These are phyloP conservation scores for Chalciporus chontae DNA, from an alignment of 768 basidiomycete species.

Conservation along the genomic window DNA sequence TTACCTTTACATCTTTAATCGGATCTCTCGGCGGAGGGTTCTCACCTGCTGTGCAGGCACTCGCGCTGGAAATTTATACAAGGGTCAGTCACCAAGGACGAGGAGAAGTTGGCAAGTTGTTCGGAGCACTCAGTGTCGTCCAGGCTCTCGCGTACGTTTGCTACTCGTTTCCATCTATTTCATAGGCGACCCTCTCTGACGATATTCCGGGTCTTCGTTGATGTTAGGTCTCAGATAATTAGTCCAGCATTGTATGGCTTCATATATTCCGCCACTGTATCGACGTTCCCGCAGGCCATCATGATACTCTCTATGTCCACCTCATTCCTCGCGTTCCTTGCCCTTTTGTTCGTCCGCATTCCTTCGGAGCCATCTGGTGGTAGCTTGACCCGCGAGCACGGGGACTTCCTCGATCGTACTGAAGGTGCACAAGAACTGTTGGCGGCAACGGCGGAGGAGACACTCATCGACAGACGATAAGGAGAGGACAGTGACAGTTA, in stretches of 20 bases:
- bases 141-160: conserved; percentile 58
- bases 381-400: background rate
- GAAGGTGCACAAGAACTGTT: background rate
- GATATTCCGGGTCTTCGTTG: background rate
- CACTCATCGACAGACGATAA: conserved; percentile 2
- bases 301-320: conserved; percentile 53
- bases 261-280: conserved; percentile 69
- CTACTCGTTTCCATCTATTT: background rate
- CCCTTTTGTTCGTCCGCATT: conserved; percentile 48
- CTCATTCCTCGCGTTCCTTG: conserved; percentile 39
- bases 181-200: background rate
- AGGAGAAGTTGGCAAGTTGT: conserved; percentile 67
- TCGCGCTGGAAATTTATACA: conserved; percentile 65
- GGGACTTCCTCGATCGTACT: background rate
- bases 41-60: conserved; percentile 62
- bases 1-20: conserved; percentile 47
- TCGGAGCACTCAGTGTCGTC: conserved; percentile 76
- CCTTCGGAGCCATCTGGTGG: conserved; percentile 9
- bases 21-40: conserved; percentile 62
- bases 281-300: conserved; percentile 62
- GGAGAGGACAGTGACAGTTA: background rate
- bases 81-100: conserved; percentile 40
- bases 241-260: conserved; percentile 73
- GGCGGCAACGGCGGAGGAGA: conserved; percentile 1
- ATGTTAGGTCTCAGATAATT: conserved; percentile 56